These are phyloP conservation scores for Seiridium unicorne DNA, from an alignment of 2,329 filamentous ascomycete genomes.

Conservation along the genomic window DNA sequence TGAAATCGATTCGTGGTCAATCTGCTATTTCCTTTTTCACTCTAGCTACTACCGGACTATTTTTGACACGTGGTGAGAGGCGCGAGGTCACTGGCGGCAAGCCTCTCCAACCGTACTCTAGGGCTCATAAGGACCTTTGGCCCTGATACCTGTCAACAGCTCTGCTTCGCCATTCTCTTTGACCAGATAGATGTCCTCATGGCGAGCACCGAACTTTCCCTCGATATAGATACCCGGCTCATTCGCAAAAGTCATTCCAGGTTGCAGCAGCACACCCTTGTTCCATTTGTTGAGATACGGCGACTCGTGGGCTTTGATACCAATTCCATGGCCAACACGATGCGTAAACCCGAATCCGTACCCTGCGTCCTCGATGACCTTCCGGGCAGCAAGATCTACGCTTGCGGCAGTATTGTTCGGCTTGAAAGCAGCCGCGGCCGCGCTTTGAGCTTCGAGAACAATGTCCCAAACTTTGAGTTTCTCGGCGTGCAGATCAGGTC, in stretches of 20 bases:
- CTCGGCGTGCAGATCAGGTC: slow-evolving; percentile 34
- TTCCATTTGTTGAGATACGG: slow-evolving; percentile 66
- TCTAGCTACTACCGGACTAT: not conserved
- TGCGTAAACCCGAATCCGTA: slow-evolving; percentile 62
- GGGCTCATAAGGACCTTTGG: slow-evolving; percentile 52
- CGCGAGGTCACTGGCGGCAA: too few relatives aligned
- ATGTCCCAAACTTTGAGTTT: slow-evolving; percentile 59
- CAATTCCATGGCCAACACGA: slow-evolving; percentile 62
- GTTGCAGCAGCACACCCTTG: slow-evolving; percentile 38
- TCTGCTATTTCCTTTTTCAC: not conserved
- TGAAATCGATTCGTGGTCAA: too few relatives aligned
- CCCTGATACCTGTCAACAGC: slow-evolving; percentile 51
- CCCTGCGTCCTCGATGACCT: slow-evolving; percentile 55
- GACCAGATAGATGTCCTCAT: slow-evolving; percentile 62
- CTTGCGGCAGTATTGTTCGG: slow-evolving; percentile 54
- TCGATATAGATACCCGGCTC: slow-evolving; percentile 64
- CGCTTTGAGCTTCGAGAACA: slow-evolving; percentile 60
- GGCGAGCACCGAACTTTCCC: slow-evolving; percentile 58
- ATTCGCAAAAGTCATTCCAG: slow-evolving; percentile 63
- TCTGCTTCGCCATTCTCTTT: slow-evolving; percentile 51
- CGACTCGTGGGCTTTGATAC: slow-evolving; percentile 65
- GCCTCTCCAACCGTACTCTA: slow-evolving; percentile 11
- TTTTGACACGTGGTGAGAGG: too few relatives aligned
- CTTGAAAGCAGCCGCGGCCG: slow-evolving; percentile 48
- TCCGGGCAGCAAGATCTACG: slow-evolving; percentile 59